These are phyloP conservation scores for Myrmaecium sp. DNA, from an alignment of 2,329 filamentous ascomycete species.

Conservation along the genomic window DNA sequence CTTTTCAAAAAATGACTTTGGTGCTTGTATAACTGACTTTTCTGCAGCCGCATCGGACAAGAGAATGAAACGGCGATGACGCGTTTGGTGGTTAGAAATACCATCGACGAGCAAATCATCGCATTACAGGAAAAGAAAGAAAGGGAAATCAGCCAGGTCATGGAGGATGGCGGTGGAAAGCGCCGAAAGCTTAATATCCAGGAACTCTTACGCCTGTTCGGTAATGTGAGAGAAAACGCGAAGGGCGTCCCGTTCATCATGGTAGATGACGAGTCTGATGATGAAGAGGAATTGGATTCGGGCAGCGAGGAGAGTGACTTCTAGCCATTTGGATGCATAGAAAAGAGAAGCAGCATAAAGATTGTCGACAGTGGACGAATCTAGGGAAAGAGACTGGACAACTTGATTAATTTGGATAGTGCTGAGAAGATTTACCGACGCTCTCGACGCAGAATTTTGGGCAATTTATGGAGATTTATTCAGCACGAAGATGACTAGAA, in stretches of 20 bases:
- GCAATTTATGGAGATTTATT: no score
- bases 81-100: slow-evolving; percentile 37
- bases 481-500: no score
- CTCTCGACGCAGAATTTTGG: no score
- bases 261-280: slow-evolving; percentile 16
- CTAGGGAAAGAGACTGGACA: no score
- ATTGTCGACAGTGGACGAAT: no score
- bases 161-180: slow-evolving; percentile 22
- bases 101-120: slow-evolving; percentile 41
- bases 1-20: slow-evolving; percentile 15
- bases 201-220: slow-evolving; percentile 31
- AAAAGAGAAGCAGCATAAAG: no score
- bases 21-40: no score
- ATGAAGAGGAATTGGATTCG: no score
- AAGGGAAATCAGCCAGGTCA: slow-evolving; percentile 24
- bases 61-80: slow-evolving; percentile 40
- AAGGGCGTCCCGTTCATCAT: slow-evolving; percentile 25
- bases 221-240: slow-evolving; percentile 20
- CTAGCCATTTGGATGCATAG: no score
- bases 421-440: no score
- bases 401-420: no score
- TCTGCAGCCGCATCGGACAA: slow-evolving; percentile 49
- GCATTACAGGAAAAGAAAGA: slow-evolving; percentile 40
- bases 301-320: no score
- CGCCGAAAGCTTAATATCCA: slow-evolving; percentile 15